Evolutionary conservation across 306 rosid genomes (phyloP), one percentile per base, ranked within the genome.

Genomic region (Calophaca sinica): DNA sequence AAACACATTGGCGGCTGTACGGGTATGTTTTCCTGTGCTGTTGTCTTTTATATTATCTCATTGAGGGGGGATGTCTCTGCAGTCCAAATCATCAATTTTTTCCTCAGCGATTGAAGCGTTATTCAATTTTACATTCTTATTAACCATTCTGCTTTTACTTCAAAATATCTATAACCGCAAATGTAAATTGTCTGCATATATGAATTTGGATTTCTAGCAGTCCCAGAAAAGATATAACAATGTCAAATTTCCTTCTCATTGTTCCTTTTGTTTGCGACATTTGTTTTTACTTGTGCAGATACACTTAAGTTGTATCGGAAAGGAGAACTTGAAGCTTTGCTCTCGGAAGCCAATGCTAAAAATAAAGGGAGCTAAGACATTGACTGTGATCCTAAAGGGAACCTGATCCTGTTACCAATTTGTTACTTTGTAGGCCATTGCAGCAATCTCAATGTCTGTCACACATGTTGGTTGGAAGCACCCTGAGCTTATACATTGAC

Each of bases 1-100:
- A 85, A 90, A 38, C 98, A 92, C 73, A 90, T 94, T 49, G 99
- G 97, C 6, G 99, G 99, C 45, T 94, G 96, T 87, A 82, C 97
- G 85, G 97, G 99, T 94, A 85, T 31, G 7, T 41, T 66, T 42
- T 69, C 68, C 31, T 7, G 46, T 71, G 28, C 44, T 54, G 5
- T 73, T 69, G 28, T 61, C 20, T 36, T n/a, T 63, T 68, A 50
- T 38, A 52, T 73, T 55, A 60, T 45, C 53, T 66, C 13, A 57
- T 2, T 36, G 46, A 20, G 41, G 28, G 8, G 26, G 51, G 14
- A 74, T 62, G 62, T 59, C 60, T 76, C 58, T 3, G 50, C 63
- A 39, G 63, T n/a, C 41, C 68, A 49, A 54, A 70, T 9, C 3
- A 46, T 53, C 72, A 42, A 31, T 50, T 6, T 48, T 77, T 72